Base-by-base conservation (phyloP, 495 filamentous ascomycete genomes). In the Cladorrhinum samala region DNA sequence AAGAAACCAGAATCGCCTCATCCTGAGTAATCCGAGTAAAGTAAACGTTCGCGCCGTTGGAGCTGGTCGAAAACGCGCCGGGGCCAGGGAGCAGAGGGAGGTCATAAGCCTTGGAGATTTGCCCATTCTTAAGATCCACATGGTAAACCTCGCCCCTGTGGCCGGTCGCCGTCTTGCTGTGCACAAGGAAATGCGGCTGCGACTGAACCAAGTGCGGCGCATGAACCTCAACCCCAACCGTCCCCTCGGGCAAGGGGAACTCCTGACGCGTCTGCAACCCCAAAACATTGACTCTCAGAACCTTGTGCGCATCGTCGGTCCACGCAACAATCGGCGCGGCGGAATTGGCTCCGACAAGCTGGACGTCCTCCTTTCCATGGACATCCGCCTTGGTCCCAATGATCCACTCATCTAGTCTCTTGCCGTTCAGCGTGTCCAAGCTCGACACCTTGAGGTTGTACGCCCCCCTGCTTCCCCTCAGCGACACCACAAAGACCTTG, bases 71-170 rank as follows among this genome's bases (percentile, higher is more conserved):
- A 62, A 95, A 88, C 2, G 83, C 82, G 27, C 89, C 90, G 47
- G 73, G 73, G 5, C 86, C 88, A 20, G 77, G 61, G 20, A 88
- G 52, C 30, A 80, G 78, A 2, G 90, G 87, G 3, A 96, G 74
- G 21, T 80, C 75, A 61, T 95, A 95, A 1, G 85, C 84, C 63
- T 88, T 88, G 1, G 72, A 76, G 25, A 91, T 77, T 5, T 68
- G 73, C 21, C 73, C 75, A n/a, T 77, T 80, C 63, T 80, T 80
- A 48, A 87, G 62, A 59, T 95, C 79, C 57, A 93, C 76, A 57
- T 93, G 89, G 63, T 83, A 96, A 24, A 96, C 86, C 55, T 93
- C 87, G 4, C 88, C 91, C 75, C 84, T 88, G 62, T 91, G 85
- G 14, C 82, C 81, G 13, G 73, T 77, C 2, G 69, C 68, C 1